Evolutionary conservation across 2,329 filamentous ascomycete species (phyloP), one percentile per base, ranked within the genome.

Genomic region (Paracorniculantispora psalliotae): DNA sequence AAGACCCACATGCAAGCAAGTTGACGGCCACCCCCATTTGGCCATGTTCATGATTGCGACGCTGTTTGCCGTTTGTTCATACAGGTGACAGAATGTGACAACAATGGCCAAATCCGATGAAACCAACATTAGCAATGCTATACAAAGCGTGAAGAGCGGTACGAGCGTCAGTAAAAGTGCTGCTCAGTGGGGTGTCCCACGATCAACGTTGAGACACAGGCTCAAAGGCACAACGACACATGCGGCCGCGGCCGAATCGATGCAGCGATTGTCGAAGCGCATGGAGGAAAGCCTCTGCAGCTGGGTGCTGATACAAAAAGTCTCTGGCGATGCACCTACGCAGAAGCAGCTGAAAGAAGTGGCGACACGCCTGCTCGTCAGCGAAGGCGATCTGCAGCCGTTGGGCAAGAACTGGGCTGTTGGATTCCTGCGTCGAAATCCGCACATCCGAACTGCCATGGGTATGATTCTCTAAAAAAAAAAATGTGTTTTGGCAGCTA

Each of bases 341-440:
- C 51, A 63, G 17, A 44, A 59, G 37, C 46, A 63, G 19, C 13
- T 63, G 2, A 23, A 39, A 8, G 50, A 57, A 0, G 52, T 64
- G 23, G 57, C 52, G 2, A 13, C 46, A 0, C 43, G 33, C 2
- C 56, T 63, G 33, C 39, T 63, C n/a, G 60, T 35, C n/a, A 15
- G 12, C 10, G 26, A 46, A 17, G 56, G 55, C 7, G 59, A 61
- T 21, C 44, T 46, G 28, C 19, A 56, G 19, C 61, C 61, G 3
- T 47, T 59, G 19, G 50, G 33, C 19, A 62, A 54, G 52, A 25
- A 52, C n/a, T 63, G 52, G 61, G 41, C 61, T 2, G 35, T 54
- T 2, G 49, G 26, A 13, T 63, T 63, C 39, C 33, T 61, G 26
- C 39, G 44, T 9, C 35, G 52, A 17, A 61, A 63, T 17, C 39